These are phyloP conservation scores for Cladosporium colombiae DNA, from an alignment of 2,329 filamentous ascomycete genomes.

Conservation along the genomic window DNA sequence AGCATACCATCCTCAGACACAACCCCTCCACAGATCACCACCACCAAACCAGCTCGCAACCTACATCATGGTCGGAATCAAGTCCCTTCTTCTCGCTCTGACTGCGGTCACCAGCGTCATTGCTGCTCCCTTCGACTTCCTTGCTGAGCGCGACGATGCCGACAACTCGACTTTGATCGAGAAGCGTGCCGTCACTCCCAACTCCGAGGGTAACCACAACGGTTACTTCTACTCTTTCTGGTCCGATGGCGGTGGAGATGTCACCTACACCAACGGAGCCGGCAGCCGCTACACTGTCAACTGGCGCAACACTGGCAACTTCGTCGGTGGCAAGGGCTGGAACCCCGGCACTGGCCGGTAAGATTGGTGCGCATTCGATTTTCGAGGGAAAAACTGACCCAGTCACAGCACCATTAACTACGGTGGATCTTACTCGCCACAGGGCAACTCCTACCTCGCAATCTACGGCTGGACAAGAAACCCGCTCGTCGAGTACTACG, in stretches of 20 bases:
- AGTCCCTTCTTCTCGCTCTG: slow-evolving; percentile 40
- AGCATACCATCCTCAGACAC: slow-evolving; percentile 4
- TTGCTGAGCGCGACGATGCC: slow-evolving; percentile 32
- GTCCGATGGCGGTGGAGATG: slow-evolving; percentile 55
- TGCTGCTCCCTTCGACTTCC: slow-evolving; percentile 38
- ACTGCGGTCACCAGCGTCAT: slow-evolving; percentile 39
- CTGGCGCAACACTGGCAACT: slow-evolving; percentile 54
- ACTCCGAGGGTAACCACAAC: slow-evolving; percentile 52
- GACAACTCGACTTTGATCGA: slow-evolving; percentile 36
- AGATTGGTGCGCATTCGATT: slow-evolving; percentile 16
- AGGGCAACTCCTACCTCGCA: slow-evolving; percentile 55
- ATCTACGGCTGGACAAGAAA: slow-evolving; percentile 60
- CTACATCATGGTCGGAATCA: slow-evolving; percentile 18
- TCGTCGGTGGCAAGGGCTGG: slow-evolving; percentile 62
- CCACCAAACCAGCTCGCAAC: not conserved
- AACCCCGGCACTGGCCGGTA: slow-evolving; percentile 54
- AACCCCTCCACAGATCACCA: not conserved
- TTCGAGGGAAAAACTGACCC: not conserved
- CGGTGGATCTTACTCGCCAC: slow-evolving; percentile 49
- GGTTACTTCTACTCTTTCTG: slow-evolving; percentile 64
- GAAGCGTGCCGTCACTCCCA: slow-evolving; percentile 45
- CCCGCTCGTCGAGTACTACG: slow-evolving; percentile 61
- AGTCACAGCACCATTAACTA: slow-evolving; percentile 51
- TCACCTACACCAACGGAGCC: slow-evolving; percentile 57
- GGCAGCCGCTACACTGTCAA: slow-evolving; percentile 50